phyloP scores from a whole-genome alignment of 2,329 filamentous ascomycete genomes.

The Zymoseptoria crescenta region DNA sequence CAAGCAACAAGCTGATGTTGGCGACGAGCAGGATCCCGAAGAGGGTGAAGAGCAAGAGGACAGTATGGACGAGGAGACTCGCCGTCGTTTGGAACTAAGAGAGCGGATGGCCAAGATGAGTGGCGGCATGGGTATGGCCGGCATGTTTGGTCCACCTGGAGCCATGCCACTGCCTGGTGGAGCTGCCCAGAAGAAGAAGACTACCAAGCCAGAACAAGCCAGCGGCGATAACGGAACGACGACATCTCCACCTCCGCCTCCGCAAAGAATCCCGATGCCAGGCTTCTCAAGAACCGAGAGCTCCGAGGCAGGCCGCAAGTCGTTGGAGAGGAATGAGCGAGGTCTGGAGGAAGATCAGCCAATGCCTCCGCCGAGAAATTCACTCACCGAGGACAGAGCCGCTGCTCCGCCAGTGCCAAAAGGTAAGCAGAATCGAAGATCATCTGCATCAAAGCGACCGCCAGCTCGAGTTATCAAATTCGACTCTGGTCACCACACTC shows the following conservation, averaged over 20 bases:
- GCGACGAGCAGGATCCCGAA: constrained; percentile 42
- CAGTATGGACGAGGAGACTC: constrained; percentile 79
- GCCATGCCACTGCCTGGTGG: constrained; percentile 54
- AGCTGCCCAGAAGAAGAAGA: constrained; percentile 44
- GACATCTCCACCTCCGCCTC: constrained; percentile 13
- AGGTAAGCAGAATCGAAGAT: constrained; percentile 37
- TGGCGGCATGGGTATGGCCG: constrained; percentile 92
- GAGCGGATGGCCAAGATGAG: constrained; percentile 98
- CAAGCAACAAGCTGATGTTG: constrained; percentile 38
- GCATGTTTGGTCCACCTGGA: constrained; percentile 73
- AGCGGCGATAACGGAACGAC: constrained; percentile 28
- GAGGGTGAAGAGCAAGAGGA: constrained; percentile 65
- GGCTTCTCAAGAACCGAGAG: constrained; percentile 57
- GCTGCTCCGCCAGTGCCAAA: constrained; percentile 40
- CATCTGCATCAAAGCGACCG: constrained; percentile 4
- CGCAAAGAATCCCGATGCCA: constrained; percentile 38
- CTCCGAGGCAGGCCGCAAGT: constrained; percentile 38
- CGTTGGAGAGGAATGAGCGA: constrained; percentile 42
- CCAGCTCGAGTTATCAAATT: constrained; percentile 5
- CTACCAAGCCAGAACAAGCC: constrained; percentile 32
- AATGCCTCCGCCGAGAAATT: constrained; percentile 36
- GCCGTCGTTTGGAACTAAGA: constrained; percentile 76
- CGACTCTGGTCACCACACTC: constrained; percentile 2
- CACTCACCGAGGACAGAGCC: constrained; percentile 30
- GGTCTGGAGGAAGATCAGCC: constrained; percentile 39